Conservation (phyloP, 2,329 filamentous ascomycete species). For the Fusarium veterinarium region DNA sequence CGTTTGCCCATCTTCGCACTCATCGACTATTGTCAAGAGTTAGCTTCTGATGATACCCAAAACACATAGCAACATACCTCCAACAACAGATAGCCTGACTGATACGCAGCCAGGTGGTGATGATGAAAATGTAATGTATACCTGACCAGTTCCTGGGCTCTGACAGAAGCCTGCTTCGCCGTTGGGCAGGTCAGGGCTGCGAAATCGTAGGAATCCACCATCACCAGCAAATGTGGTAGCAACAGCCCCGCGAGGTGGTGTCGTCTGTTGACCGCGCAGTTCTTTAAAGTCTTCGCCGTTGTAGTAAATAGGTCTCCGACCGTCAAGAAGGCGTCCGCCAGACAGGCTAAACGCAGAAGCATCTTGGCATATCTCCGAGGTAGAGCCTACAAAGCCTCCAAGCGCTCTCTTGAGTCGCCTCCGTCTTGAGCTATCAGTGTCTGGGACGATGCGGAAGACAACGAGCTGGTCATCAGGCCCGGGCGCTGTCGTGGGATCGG, state of each 20-base stretch:
- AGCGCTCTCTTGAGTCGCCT: neutral
- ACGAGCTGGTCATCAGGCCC: neutral
- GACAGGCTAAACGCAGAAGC: neutral
- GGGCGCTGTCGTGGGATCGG: neutral
- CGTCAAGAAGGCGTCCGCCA: neutral
- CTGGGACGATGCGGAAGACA: neutral
- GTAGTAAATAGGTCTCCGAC: neutral
- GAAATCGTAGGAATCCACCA: neutral
- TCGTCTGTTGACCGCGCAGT: neutral
- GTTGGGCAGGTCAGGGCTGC: neutral
- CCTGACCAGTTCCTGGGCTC: neutral
- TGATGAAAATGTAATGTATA: neutral
- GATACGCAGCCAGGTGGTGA: neutral
- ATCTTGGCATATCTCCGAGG: neutral
- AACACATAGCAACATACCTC: fast-evolving
- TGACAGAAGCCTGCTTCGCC: neutral
- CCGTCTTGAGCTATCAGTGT: neutral
- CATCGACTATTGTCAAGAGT: neutral
- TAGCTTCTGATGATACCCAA: neutral
- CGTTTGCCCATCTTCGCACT: neutral
- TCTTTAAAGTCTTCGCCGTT: neutral
- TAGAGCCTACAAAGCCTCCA: neutral
- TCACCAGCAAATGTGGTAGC: neutral
- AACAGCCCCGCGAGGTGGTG: neutral
- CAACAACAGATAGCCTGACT: neutral